Evolutionary conservation across 768 basidiomycete species (phyloP).

Genomic region (Mycena filopes): DNA sequence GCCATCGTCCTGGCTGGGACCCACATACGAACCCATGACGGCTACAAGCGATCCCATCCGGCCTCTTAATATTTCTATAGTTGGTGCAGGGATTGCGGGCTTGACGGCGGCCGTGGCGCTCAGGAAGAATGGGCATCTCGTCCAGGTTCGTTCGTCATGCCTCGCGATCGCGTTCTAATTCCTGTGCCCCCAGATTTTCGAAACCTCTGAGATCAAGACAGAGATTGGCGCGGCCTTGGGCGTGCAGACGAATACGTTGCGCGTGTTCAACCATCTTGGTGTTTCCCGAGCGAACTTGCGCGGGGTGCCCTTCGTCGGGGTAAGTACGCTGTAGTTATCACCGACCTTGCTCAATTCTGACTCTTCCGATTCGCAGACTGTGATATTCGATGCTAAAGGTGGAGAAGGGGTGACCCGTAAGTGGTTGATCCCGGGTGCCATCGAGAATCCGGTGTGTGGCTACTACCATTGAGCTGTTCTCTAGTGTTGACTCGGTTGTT

Average conservation of each 20-base stretch:
- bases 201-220: slow-evolving; percentile 20
- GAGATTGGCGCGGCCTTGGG: slow-evolving; percentile 27
- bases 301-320: slow-evolving; percentile 12
- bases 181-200: slow-evolving; percentile 18
- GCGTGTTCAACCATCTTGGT: slow-evolving; percentile 23
- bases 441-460: slow-evolving; percentile 2
- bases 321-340: no score
- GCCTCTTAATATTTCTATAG: slow-evolving; percentile 18
- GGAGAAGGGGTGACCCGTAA: slow-evolving; percentile 9
- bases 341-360: not conserved
- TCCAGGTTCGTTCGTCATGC: slow-evolving; percentile 12
- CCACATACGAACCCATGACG: no score
- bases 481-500: not conserved
- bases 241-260: slow-evolving; percentile 16
- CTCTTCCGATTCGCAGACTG: not conserved
- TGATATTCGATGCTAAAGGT: not conserved
- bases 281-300: slow-evolving; percentile 14
- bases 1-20: no score
- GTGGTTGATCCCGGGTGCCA: not conserved
- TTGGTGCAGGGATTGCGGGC: slow-evolving; percentile 28
- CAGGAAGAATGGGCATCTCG: slow-evolving; percentile 17
- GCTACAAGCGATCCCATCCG: not conserved
- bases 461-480: no score
- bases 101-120: slow-evolving; percentile 26
- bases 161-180: no score